Evolutionary conservation across 805 yeast genomes (phyloP), one percentile per base, ranked within the genome.

Genomic region (Candida wancherniae): DNA sequence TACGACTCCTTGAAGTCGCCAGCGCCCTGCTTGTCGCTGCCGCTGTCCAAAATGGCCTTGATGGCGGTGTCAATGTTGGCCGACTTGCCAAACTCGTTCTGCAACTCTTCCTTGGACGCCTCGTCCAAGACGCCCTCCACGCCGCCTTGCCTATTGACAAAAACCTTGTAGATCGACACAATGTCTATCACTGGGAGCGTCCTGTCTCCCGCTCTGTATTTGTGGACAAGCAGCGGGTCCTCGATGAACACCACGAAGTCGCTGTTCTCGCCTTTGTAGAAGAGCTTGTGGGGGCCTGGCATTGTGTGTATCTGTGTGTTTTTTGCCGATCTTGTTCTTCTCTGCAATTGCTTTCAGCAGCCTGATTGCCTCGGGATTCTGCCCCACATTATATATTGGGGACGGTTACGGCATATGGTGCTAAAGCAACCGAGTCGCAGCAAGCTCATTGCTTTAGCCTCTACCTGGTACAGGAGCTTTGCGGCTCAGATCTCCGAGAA

Each of bases 241-340:
- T 78, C 82, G 9, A 72, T 70, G 53, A 83, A 81, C 24, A 80
- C 69, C 23, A 79, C 63, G 39, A 84, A 80, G 54, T 84, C 94
- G 31, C 68, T 57, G 28, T 67, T 66, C 3, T 62, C 29, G 38
- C 94, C 94, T 53, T 77, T 76, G 65, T 72, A 80, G 47, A 79
- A 78, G 29, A 75, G 61, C 55, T 71, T 80, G 37, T 71, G 70
- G 31, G 62, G 67, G 39, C 57, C 53, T 28, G 54, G 29, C 48
- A 49, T 43, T 20, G 16, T 27, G 26, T 11, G 22, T 24, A 13
- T 22, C 26, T 22, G 12, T 4, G 14, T 11, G 11, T 22, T 22
- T 11, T n/a, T n/a, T n/a, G n/a, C n/a, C n/a, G n/a, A n/a, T n/a
- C n/a, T n/a, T n/a, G n/a, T n/a, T n/a, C n/a, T n/a, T n/a, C n/a